Evolutionary conservation across 352 stramenopile genomes (phyloP).

Genomic region (Plasmopara muralis): DNA sequence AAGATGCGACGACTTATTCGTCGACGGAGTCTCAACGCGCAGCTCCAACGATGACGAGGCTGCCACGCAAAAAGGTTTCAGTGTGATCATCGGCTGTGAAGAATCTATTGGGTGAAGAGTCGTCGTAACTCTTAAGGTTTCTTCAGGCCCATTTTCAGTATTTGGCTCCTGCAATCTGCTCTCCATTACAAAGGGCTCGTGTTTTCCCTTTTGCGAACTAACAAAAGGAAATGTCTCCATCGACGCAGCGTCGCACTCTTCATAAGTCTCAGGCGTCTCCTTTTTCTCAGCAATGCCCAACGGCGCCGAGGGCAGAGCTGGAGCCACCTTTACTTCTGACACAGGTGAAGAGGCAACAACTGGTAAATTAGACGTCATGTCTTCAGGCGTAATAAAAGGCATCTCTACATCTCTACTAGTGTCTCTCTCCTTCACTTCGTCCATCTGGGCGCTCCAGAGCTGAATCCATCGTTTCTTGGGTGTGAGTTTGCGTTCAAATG

Average conservation of each 20-base stretch:
- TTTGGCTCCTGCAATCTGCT: slow-evolving; percentile 14
- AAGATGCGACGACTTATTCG: slow-evolving; percentile 41
- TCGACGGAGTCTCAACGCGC: slow-evolving; percentile 41
- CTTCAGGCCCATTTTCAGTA: slow-evolving; percentile 8
- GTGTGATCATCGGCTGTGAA: slow-evolving; percentile 1
- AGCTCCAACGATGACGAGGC: slow-evolving; percentile 19
- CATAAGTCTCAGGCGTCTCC: slow-evolving; percentile 4
- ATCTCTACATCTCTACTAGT: slow-evolving; percentile 8
- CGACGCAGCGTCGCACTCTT: slow-evolving; percentile 5
- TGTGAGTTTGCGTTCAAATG: slow-evolving; percentile 37
- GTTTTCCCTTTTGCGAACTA: slow-evolving; percentile 2
- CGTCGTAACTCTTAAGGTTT: not conserved
- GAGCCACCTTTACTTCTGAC: slow-evolving; percentile 8
- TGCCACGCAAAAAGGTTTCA: slow-evolving; percentile 1
- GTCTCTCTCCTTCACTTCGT: slow-evolving; percentile 16
- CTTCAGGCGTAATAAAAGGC: not conserved
- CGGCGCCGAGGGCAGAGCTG: slow-evolving; percentile 2
- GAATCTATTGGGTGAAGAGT: not conserved
- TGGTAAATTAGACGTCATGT: not conserved
- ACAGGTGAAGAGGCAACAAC: slow-evolving; percentile 5
- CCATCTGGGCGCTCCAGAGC: slow-evolving; percentile 52
- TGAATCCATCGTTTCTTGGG: slow-evolving; percentile 79
- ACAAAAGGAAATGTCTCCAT: not conserved
- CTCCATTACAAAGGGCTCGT: slow-evolving; percentile 7
- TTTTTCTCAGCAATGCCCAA: not conserved